A percentile compares a stretch with the other conserved stretches of the same genome.
Evolutionary conservation across 1,139 yeast genomes (phyloP).

Genomic region (Kodamaea derodonti): DNA sequence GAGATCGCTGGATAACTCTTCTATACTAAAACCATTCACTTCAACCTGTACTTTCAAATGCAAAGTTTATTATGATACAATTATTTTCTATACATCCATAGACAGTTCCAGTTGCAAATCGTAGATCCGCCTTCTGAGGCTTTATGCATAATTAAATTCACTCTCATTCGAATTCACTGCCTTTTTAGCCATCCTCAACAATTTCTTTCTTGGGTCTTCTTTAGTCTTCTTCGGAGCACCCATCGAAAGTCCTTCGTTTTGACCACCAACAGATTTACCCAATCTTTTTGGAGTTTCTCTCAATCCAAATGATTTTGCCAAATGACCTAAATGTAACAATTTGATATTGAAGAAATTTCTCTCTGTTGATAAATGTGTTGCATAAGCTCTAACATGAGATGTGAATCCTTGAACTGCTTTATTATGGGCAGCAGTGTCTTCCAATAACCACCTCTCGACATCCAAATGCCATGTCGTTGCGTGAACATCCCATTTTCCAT

Average conservation of each 20-base stretch:
- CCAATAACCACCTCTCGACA: constrained; percentile 83
- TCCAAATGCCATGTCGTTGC: constrained; percentile 96
- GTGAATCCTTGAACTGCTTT: constrained; percentile 74
- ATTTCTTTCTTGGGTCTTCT: constrained; percentile 62
- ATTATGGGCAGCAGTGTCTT: constrained; percentile 56
- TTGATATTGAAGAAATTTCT: constrained; percentile 76
- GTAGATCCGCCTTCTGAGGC: no score
- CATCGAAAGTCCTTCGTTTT: constrained; percentile 12
- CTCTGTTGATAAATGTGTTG: constrained; percentile 88
- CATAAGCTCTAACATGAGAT: constrained; percentile 89
- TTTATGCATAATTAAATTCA: constrained; percentile 63
- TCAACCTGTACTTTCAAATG: no score
- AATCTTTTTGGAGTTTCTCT: constrained; percentile 89
- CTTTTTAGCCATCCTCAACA: constrained; percentile 75
- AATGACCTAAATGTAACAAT: constrained; percentile 83
- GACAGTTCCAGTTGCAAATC: no score
- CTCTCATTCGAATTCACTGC: constrained; percentile 59
- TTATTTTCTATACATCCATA: no score
- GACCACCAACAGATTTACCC: constrained; percentile 39
- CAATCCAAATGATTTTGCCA: constrained; percentile 90
- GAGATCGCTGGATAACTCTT: no score
- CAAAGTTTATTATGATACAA: no score
- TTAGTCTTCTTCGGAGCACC: constrained; percentile 27
- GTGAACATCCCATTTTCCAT: constrained; percentile 79
- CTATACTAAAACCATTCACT: no score